A percentile compares a stretch with the other conserved stretches of the same genome.
phyloP scores from a whole-genome alignment of 768 basidiomycete species.

The Galerina marginata region DNA sequence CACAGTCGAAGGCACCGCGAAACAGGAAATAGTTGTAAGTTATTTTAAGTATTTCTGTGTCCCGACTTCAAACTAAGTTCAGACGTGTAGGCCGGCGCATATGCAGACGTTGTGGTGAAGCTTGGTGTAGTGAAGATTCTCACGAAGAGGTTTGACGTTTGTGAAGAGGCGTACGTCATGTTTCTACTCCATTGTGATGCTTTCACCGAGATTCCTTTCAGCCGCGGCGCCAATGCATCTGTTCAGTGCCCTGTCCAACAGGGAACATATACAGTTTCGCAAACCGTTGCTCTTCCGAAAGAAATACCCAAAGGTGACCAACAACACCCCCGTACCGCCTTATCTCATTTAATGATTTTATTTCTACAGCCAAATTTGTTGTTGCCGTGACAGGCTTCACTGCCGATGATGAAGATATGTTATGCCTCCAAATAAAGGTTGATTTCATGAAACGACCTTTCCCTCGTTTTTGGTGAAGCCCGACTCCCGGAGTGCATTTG shows the following conservation, averaged over 20 bases:
- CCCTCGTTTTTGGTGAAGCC: conserved; percentile 36
- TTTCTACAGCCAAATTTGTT: conserved; percentile 75
- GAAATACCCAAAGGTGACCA: conserved; percentile 86
- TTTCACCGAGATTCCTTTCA: conserved; percentile 32
- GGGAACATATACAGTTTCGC: conserved; percentile 74
- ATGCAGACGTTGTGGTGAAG: conserved; percentile 89
- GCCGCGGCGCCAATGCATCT: conserved; percentile 73
- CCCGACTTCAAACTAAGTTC: not conserved
- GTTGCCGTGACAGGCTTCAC: conserved; percentile 76
- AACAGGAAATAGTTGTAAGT: conserved; percentile 66
- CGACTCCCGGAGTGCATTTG: no score
- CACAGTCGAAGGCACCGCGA: conserved; percentile 67
- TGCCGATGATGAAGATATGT: conserved; percentile 69
- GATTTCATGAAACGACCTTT: conserved; percentile 67
- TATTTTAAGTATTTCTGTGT: not conserved
- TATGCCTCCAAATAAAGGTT: conserved; percentile 82
- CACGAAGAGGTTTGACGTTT: conserved; percentile 83
- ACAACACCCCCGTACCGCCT: not conserved
- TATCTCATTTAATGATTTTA: conserved; percentile 8
- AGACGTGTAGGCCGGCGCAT: conserved; percentile 80
- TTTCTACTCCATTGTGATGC: not conserved
- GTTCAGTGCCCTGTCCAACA: conserved; percentile 85
- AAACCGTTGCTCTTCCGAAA: conserved; percentile 86
- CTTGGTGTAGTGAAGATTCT: conserved; percentile 93
- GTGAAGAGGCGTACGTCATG: conserved; percentile 87